Percentiles rank a stretch among this genome's conserved stretches.
These are phyloP conservation scores for Chaetoceros muelleri DNA, from an alignment of 108 stramenopile species.

Conservation along the genomic window DNA sequence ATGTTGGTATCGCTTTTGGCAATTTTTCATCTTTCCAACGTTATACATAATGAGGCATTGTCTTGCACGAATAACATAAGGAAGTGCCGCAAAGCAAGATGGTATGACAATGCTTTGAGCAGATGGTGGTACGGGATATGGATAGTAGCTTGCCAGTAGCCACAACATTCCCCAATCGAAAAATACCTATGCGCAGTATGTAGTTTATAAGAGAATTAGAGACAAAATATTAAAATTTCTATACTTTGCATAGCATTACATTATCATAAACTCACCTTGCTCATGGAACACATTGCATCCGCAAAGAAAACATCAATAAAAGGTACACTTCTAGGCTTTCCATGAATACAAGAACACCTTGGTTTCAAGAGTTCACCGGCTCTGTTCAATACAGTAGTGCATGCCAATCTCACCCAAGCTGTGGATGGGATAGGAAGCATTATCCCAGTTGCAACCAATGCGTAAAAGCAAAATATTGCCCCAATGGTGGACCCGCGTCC, in stretches of 20 bases:
- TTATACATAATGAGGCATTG: slow-evolving; percentile 76
- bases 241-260: neutral
- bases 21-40: slow-evolving; percentile 47
- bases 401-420: slow-evolving; percentile 49
- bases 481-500: slow-evolving; percentile 52
- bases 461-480: slow-evolving; percentile 65
- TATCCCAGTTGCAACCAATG: slow-evolving; percentile 37
- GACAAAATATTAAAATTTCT: neutral
- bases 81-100: slow-evolving; percentile 49
- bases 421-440: slow-evolving; percentile 43
- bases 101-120: slow-evolving; percentile 67
- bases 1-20: slow-evolving; percentile 62
- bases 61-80: slow-evolving; percentile 72
- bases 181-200: too few relatives aligned
- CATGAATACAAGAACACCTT: slow-evolving; percentile 40
- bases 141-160: slow-evolving; percentile 73
- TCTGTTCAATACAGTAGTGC: slow-evolving; percentile 40
- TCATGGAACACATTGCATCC: slow-evolving; percentile 74
- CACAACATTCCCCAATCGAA: slow-evolving; percentile 85
- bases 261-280: too few relatives aligned
- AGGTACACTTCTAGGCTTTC: slow-evolving; percentile 47
- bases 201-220: neutral
- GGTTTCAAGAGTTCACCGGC: slow-evolving; percentile 61
- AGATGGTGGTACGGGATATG: slow-evolving; percentile 49
- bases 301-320: slow-evolving; percentile 83